phyloP scores from a whole-genome alignment of 164 flowering plant genomes.

The Santalum album region DNA sequence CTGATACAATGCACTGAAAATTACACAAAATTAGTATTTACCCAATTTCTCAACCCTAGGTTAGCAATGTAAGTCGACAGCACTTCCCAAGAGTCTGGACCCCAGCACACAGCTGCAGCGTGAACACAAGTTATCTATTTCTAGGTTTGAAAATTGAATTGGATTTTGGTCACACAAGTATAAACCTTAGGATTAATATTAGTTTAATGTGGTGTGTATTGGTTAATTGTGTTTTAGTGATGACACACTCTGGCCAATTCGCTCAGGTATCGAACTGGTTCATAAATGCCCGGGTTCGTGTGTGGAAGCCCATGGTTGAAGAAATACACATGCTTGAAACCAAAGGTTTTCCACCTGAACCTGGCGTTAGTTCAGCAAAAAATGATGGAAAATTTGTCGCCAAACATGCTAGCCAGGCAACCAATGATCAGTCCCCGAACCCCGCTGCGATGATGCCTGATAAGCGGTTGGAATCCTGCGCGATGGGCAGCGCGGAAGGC shows the following conservation, averaged over 20 bases:
- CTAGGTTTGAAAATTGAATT: no score
- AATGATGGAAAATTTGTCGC: constrained; percentile 8
- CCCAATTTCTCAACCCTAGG: no score
- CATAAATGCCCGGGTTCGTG: constrained; percentile 82
- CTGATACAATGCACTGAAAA: no score
- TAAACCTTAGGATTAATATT: no score
- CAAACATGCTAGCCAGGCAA: constrained; percentile 6
- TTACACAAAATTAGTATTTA: no score
- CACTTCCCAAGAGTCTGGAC: no score
- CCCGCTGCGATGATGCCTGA: constrained; percentile 9
- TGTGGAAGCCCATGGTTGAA: constrained; percentile 97
- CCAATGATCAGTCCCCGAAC: constrained; percentile 8
- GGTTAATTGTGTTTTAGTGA: background rate
- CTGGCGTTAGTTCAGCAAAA: constrained; percentile 13
- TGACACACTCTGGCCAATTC: background rate
- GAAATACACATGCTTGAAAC: constrained; percentile 85
- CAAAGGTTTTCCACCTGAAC: constrained; percentile 27
- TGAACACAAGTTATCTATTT: no score
- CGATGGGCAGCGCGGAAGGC: constrained; percentile 6
- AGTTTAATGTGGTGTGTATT: background rate
- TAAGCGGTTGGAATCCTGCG: constrained; percentile 16
- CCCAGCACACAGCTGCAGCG: no score
- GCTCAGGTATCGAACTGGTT: constrained; percentile 90
- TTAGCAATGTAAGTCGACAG: no score
- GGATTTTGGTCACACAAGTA: no score